Evolutionary conservation across 2,329 filamentous ascomycete genomes (phyloP).

Genomic region (Dothideomycetes sp.): DNA sequence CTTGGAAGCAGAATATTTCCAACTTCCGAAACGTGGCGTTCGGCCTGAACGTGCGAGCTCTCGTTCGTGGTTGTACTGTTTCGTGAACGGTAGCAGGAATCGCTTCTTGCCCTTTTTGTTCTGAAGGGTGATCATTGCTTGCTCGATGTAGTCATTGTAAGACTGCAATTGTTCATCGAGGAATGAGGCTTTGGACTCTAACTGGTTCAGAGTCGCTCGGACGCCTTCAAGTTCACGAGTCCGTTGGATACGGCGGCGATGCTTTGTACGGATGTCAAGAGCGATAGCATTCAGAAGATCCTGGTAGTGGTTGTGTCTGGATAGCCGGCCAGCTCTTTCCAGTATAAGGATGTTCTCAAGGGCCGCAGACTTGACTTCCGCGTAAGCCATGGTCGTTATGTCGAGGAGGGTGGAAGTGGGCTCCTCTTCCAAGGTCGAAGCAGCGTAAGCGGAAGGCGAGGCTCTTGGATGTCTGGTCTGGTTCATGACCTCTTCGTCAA

Average conservation of each 20-base stretch:
- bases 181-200: slow-evolving; percentile 81
- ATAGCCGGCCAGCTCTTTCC: slow-evolving; percentile 74
- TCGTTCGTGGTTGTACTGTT: slow-evolving; percentile 96
- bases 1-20: slow-evolving; percentile 87
- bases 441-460: slow-evolving; percentile 9
- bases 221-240: slow-evolving; percentile 84
- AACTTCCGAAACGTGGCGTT: slow-evolving; percentile 93
- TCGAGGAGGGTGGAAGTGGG: slow-evolving; percentile 52
- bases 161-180: slow-evolving; percentile 92
- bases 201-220: slow-evolving; percentile 59
- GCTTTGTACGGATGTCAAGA: slow-evolving; percentile 93
- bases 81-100: slow-evolving; percentile 92
- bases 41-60: slow-evolving; percentile 87
- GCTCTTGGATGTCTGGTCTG: slow-evolving; percentile 24
- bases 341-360: slow-evolving; percentile 88
- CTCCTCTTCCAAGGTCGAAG: slow-evolving; percentile 10
- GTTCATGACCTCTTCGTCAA: slow-evolving; percentile 68
- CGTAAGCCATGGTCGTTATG: slow-evolving; percentile 79
- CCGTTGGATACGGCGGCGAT: slow-evolving; percentile 79
- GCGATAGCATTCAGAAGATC: slow-evolving; percentile 97
- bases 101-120: slow-evolving; percentile 94
- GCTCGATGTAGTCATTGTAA: slow-evolving; percentile 98
- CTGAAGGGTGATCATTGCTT: slow-evolving; percentile 92
- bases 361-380: slow-evolving; percentile 83
- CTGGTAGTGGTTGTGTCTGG: slow-evolving; percentile 81